A percentile compares a stretch with the other conserved stretches of the same genome.
phyloP scores from a whole-genome alignment of 768 basidiomycete species.

The Lentinula aciculospora region DNA sequence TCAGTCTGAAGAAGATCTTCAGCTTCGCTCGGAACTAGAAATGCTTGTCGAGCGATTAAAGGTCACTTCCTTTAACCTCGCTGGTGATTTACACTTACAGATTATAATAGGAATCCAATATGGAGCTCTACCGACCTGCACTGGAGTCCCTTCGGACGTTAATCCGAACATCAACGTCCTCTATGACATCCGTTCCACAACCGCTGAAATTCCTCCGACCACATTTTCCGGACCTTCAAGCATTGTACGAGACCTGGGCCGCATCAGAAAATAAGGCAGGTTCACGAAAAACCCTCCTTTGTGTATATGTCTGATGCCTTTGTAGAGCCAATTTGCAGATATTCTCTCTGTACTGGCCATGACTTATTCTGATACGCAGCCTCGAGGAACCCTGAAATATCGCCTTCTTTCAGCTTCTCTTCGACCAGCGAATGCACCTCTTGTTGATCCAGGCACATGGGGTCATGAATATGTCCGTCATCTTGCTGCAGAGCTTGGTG shows the following conservation, averaged over 20 bases:
- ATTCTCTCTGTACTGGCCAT: conserved; percentile 98
- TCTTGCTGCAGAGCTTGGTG: conserved; percentile 91
- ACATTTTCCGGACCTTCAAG: conserved; percentile 83
- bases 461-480: conserved; percentile 99
- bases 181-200: conserved; percentile 99
- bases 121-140: conserved; percentile 79
- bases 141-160: conserved; percentile 90
- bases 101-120: conserved; percentile 75
- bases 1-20: conserved; percentile 92
- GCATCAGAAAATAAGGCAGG: conserved; percentile 72
- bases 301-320: background rate
- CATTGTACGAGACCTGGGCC: conserved; percentile 77
- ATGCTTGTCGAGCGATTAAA: conserved; percentile 94
- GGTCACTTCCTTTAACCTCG: conserved; percentile 34
- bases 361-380: conserved; percentile 98
- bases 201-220: conserved; percentile 97
- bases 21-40: conserved; percentile 90
- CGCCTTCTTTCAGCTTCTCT: conserved; percentile 77
- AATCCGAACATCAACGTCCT: conserved; percentile 94
- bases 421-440: conserved; percentile 56
- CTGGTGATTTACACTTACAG: conserved; percentile 12
- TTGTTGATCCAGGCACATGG: conserved; percentile 93
- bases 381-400: conserved; percentile 92
- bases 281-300: background rate
- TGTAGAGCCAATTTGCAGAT: conserved; percentile 88